phyloP scores from a whole-genome alignment of 768 basidiomycete species.

The Suillus sp. region DNA sequence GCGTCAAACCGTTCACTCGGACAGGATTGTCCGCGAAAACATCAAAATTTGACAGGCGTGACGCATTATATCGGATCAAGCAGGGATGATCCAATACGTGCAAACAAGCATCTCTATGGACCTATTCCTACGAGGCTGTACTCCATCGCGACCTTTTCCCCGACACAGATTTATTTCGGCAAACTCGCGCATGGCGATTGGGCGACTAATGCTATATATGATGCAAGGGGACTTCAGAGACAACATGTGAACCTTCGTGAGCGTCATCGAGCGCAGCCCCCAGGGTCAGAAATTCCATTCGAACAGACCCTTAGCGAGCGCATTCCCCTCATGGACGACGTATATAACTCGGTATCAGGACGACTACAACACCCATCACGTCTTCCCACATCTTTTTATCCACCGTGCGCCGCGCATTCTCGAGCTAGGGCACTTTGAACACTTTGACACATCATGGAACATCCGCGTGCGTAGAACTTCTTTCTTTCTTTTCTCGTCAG shows the following conservation, averaged over 20 bases:
- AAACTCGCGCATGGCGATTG: not conserved
- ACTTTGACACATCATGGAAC: not conserved
- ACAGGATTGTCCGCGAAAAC: not conserved
- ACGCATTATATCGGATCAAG: not conserved
- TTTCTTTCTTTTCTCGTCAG: not conserved
- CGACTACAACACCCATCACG: not conserved
- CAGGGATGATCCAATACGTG: not conserved
- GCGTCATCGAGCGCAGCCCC: slow-evolving; percentile 1
- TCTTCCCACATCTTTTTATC: not conserved
- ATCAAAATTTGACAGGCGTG: not conserved
- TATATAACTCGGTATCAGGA: not conserved
- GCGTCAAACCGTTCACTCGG: not conserved
- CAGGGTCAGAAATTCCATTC: not conserved
- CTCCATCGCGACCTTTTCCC: not conserved
- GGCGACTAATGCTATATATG: not conserved
- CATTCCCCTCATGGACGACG: not conserved
- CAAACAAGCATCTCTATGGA: not conserved
- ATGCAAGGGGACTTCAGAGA: not conserved
- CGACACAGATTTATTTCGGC: not conserved
- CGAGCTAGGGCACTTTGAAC: not conserved
- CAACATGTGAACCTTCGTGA: not conserved
- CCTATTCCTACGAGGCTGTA: not conserved
- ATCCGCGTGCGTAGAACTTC: not conserved
- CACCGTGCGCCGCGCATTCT: not conserved
- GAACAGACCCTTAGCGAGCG: not conserved